Base-by-base conservation (phyloP, 257 asterid species). In the Euphrasia confusa region DNA sequence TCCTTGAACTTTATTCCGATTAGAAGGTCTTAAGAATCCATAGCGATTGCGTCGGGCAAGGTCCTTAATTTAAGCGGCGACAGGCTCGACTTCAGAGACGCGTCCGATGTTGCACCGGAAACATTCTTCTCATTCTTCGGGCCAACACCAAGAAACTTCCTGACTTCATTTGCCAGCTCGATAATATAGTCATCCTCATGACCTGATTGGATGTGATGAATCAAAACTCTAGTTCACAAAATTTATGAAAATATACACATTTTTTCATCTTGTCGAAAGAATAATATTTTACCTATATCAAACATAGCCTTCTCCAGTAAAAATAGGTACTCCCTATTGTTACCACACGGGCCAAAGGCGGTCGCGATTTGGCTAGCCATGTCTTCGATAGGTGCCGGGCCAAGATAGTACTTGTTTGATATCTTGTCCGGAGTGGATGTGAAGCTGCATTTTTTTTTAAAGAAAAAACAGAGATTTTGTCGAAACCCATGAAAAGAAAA, bases 341-440 rank as follows among this genome's bases (percentile, higher is more conserved):
- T 84, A 42, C 99, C 97, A 9, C 84, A 83, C 3, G 99, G 98
- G 53, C 97, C 98, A 68, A 40, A 33, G 30, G 98, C 95, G 2
- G 95, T 88, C 5, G 98, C 98, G n/a, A 92, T 92, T 78, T 92
- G 99, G 67, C 84, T 72, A 58, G 89, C 93, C 93, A 86, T 84
- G 64, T 78, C 95, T 58, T 92, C 89, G 80, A 92, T 47, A 0
- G 95, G 97, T 6, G 97, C 97, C 17, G 97, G 95, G 28, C 99
- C 99, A 3, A 92, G 61, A 64, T 92, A 89, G 78, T 92, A 89
- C 75, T 89, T 89, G 33, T 92, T 92, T n/a, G 81, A 79, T 69
- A 81, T 72, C 58, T 72, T 82, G 81, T 89, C 95, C 0, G 92
- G 90, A 7, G 98, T 88, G 18, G 98, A 86, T 44, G 95, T 88